Evolutionary conservation across 345 rosid genomes (phyloP).

Genomic region (Populus tremula): DNA sequence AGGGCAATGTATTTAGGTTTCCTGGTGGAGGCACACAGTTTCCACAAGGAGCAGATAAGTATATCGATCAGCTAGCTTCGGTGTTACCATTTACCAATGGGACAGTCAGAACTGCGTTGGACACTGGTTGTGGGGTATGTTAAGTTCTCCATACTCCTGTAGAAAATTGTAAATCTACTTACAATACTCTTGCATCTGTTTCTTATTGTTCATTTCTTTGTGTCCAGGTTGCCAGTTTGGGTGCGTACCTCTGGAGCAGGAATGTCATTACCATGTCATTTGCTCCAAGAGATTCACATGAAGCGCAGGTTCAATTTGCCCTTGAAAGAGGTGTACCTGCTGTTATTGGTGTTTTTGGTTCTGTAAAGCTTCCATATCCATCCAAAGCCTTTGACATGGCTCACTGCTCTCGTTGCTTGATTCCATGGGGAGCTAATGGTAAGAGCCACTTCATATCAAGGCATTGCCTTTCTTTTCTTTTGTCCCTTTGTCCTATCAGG

Average conservation of each 20-base stretch:
- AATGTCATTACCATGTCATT: conserved; percentile 95
- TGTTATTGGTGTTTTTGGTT: conserved; percentile 94
- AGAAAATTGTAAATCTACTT: background rate
- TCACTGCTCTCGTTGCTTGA: conserved; percentile 97
- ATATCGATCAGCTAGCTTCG: conserved; percentile 88
- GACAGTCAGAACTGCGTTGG: conserved; percentile 91
- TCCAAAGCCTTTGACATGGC: conserved; percentile 95
- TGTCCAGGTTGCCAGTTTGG: conserved; percentile 92
- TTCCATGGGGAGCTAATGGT: conserved; percentile 98
- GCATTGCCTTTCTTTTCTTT: background rate
- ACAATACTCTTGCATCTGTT: background rate
- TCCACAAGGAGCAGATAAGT: conserved; percentile 97
- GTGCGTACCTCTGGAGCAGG: conserved; percentile 97
- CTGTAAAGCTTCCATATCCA: conserved; percentile 87
- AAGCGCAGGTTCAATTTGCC: conserved; percentile 99
- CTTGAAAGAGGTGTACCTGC: conserved; percentile 99
- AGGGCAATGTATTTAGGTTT: conserved; percentile 90
- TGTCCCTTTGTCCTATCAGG: background rate
- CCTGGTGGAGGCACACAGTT: conserved; percentile 99
- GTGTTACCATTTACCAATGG: conserved; percentile 87
- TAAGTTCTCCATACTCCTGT: conserved; percentile 2
- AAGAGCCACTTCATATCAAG: conserved; percentile 22
- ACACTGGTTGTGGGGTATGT: conserved; percentile 98
- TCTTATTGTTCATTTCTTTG: background rate
- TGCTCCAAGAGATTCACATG: conserved; percentile 98